Evolutionary conservation across 2,329 filamentous ascomycete genomes (phyloP), one percentile per base, ranked within the genome.

Genomic region (Exserohilum rostratum): DNA sequence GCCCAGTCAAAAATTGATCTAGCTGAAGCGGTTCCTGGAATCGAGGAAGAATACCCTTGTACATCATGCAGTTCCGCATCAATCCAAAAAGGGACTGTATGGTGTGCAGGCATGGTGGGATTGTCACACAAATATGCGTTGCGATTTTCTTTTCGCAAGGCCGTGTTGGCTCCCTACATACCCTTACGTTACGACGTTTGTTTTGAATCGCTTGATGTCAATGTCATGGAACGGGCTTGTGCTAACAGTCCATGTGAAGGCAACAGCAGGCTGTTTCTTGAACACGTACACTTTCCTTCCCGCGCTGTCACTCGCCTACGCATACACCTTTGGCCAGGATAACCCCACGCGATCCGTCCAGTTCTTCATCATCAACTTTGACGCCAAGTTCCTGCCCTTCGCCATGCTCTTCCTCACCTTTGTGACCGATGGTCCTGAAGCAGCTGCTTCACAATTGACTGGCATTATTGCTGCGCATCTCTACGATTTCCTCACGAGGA

Each of bases 381-480:
- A 91, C 6, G 87, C 91, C 12, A 91, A 93, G 72, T 85, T 87
- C 68, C 81, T 95, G 27, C 95, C 95, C 2, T 90, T 87, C 71
- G 88, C 88, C 60, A 90, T 96, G 83, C 83, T 98, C 39, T 75
- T 87, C 13, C 78, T 91, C 66, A 89, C 88, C 10, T 81, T 96
- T 18, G 78, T 98, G 48, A 85, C 90, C 70, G 81, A 77, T 5
- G 87, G 88, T 10, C 81, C 82, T 31, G 63, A 74, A 3, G 77
- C 77, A 15, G 83, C 90, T 10, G 70, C 90, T 51, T 68, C 87
- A 3, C 87, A 96, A 69, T 75, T 86, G 4, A 90, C 85, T 30
- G 95, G 95, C n/a, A 81, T 99, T 10, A 61, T 96, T 38, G 90
- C 93, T 11, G 93, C 93, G 4, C 95, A 99, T 73, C 69, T 95